These are phyloP conservation scores for Cyclospora cayetanensis DNA, from an alignment of 169 alveolate species.

Conservation along the genomic window DNA sequence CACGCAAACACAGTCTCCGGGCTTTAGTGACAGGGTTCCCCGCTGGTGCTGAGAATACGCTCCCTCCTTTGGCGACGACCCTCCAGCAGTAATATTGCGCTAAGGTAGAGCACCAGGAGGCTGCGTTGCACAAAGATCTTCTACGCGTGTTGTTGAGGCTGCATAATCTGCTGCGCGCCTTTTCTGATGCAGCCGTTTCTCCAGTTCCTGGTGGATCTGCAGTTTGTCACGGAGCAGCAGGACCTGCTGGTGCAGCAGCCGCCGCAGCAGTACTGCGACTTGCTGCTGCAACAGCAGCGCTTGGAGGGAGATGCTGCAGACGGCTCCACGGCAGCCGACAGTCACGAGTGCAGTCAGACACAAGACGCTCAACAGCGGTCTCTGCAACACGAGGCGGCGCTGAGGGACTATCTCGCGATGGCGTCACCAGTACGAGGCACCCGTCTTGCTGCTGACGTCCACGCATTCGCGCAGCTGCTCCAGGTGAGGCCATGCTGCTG, in stretches of 20 bases:
- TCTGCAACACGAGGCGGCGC: not conserved
- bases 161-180: not conserved
- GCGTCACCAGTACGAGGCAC: not conserved
- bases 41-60: not conserved
- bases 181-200: constrained; percentile 24
- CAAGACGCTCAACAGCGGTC: not conserved
- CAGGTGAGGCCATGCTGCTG: not conserved
- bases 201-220: constrained; percentile 16
- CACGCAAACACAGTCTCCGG: no score
- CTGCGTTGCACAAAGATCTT: not conserved
- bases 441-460: not conserved
- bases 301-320: not conserved
- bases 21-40: no score
- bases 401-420: not conserved
- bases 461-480: not conserved
- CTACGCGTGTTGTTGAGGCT: not conserved
- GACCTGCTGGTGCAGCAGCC: constrained; percentile 1
- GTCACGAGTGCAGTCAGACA: not conserved
- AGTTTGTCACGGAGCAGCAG: not conserved
- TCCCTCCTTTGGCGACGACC: not conserved
- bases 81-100: not conserved
- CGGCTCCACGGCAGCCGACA: not conserved
- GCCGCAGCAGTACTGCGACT: not conserved
- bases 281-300: constrained; percentile 1
- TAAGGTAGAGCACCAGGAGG: not conserved